These are phyloP conservation scores for Hypholoma sublateritium DNA, from an alignment of 768 basidiomycete genomes.

Conservation along the genomic window DNA sequence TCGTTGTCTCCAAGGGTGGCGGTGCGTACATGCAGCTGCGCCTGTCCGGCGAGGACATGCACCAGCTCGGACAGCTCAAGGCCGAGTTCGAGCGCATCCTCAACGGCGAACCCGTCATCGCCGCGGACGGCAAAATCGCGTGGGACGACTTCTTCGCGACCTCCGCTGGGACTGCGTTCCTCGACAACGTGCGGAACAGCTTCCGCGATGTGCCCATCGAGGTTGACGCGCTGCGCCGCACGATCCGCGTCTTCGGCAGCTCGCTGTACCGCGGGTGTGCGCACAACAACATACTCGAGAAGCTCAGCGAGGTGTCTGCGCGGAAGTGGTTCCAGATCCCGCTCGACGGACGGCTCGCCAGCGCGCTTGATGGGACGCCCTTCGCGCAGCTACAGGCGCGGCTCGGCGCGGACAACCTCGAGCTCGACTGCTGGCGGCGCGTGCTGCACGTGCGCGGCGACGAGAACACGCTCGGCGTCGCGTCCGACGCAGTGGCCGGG, in stretches of 20 bases:
- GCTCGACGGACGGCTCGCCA: slow-evolving; percentile 45
- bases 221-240: slow-evolving; percentile 38
- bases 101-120: slow-evolving; percentile 56
- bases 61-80: slow-evolving; percentile 56
- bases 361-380: slow-evolving; percentile 45
- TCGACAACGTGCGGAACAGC: slow-evolving; percentile 40
- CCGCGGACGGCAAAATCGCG: slow-evolving; percentile 44
- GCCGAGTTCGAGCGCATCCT: slow-evolving; percentile 59
- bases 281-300: slow-evolving; percentile 44
- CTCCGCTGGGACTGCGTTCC: slow-evolving; percentile 39
- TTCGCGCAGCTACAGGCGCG: slow-evolving; percentile 44
- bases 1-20: slow-evolving; percentile 14
- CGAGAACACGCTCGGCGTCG: slow-evolving; percentile 13
- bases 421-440: slow-evolving; percentile 42
- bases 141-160: slow-evolving; percentile 69
- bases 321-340: slow-evolving; percentile 43
- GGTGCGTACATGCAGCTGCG: slow-evolving; percentile 35
- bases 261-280: slow-evolving; percentile 38
- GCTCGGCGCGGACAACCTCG: slow-evolving; percentile 59
- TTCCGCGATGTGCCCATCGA: slow-evolving; percentile 44
- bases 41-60: slow-evolving; percentile 49
- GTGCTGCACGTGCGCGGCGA: slow-evolving; percentile 39
- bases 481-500: neutral
- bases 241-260: slow-evolving; percentile 56
- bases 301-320: slow-evolving; percentile 42